These are phyloP conservation scores for Radiomyces spectabilis DNA, from an alignment of 192 early-diverging fungal genomes.

Conservation along the genomic window DNA sequence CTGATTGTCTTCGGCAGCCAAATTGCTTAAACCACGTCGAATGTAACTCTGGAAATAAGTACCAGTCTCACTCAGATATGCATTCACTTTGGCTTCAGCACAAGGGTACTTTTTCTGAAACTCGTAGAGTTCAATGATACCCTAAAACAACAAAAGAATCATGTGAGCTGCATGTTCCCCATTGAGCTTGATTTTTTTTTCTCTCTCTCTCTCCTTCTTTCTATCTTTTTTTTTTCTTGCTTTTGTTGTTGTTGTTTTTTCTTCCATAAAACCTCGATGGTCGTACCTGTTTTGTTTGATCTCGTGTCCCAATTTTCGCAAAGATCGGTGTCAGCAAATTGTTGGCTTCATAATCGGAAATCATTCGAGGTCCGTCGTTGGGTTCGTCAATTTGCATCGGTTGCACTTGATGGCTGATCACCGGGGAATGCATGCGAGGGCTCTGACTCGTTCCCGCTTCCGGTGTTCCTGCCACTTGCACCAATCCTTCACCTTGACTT, in stretches of 20 bases:
- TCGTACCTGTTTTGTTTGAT: slow-evolving; percentile 56
- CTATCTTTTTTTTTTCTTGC: slow-evolving; percentile 5
- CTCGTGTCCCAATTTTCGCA: slow-evolving; percentile 58
- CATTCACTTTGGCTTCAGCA: slow-evolving; percentile 51
- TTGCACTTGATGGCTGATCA: slow-evolving; percentile 1
- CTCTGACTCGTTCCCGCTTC: neutral
- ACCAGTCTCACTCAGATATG: slow-evolving; percentile 52
- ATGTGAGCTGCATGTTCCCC: neutral
- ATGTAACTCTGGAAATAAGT: slow-evolving; percentile 73
- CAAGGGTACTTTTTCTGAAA: slow-evolving; percentile 70
- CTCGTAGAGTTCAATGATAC: slow-evolving; percentile 67
- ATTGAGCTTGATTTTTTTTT: too few species aligned
- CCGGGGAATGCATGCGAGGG: neutral
- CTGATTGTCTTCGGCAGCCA: slow-evolving; percentile 47
- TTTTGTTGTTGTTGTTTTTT: too few species aligned
- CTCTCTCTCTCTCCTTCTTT: too few species aligned
- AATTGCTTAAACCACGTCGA: slow-evolving; percentile 50
- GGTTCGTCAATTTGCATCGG: slow-evolving; percentile 13
- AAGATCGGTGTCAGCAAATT: slow-evolving; percentile 60
- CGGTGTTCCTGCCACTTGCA: too few species aligned
- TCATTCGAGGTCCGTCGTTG: neutral
- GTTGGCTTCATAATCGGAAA: slow-evolving; percentile 59
- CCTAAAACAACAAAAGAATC: slow-evolving; percentile 28
- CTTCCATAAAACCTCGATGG: neutral
- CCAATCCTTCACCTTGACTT: too few species aligned